Conservation (phyloP, 257 asterid genomes). For the Forsythia suspensa region DNA sequence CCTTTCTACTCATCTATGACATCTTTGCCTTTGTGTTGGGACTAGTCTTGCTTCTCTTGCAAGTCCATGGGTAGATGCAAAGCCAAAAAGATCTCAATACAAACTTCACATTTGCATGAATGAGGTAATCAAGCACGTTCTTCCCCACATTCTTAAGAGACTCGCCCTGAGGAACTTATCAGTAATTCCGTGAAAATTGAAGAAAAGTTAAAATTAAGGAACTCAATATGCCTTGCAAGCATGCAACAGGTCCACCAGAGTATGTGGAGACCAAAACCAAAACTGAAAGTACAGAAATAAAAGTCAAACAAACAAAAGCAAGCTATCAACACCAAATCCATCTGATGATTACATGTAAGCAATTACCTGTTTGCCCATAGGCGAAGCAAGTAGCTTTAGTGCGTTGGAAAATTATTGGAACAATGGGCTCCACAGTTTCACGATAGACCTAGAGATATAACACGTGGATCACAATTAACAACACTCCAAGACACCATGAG, state of each 20-base stretch:
- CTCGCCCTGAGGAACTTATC: neutral
- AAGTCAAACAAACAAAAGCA: slow-evolving; percentile 2
- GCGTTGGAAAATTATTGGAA: slow-evolving; percentile 57
- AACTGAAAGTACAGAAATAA: neutral
- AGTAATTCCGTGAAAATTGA: neutral
- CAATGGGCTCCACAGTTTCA: slow-evolving; percentile 59
- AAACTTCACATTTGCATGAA: neutral
- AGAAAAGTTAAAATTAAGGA: slow-evolving; percentile 4
- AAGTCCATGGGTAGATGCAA: neutral
- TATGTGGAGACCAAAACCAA: neutral
- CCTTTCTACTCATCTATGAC: neutral
- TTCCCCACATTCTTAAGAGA: neutral
- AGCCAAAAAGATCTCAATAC: neutral
- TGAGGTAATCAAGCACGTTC: neutral
- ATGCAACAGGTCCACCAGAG: neutral
- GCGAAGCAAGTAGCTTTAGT: slow-evolving; percentile 66
- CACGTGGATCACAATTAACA: slow-evolving; percentile 13
- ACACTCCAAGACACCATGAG: neutral
- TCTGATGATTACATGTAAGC: slow-evolving; percentile 14
- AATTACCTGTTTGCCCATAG: slow-evolving; percentile 78
- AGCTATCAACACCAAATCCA: slow-evolving; percentile 1
- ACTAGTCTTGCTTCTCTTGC: neutral
- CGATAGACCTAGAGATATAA: slow-evolving; percentile 45
- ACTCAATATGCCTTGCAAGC: neutral
- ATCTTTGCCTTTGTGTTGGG: too few species aligned